Evolutionary conservation across 768 basidiomycete species (phyloP).

Genomic region (Tylopilus vinaceipallidus): DNA sequence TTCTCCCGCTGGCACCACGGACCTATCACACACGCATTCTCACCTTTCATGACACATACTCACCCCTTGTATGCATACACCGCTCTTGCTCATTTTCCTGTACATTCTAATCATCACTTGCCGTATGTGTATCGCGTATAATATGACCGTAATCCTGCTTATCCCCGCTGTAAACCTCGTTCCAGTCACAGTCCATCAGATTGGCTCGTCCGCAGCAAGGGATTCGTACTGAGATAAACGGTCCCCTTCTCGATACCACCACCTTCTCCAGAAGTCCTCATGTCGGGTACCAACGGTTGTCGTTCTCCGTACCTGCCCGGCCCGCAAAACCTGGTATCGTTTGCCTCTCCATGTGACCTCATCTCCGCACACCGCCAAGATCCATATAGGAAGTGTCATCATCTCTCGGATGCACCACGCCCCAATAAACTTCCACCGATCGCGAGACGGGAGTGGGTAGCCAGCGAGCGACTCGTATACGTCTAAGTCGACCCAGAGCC

Average conservation of each 20-base stretch:
- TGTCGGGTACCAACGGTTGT: slow-evolving; percentile 9
- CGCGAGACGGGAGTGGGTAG: slow-evolving; percentile 49
- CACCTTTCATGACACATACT: slow-evolving; percentile 24
- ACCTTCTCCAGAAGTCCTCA: slow-evolving; percentile 28
- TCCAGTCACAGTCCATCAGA: slow-evolving; percentile 21
- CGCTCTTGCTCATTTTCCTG: slow-evolving; percentile 28
- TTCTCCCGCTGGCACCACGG: slow-evolving; percentile 23
- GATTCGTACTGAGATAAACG: slow-evolving; percentile 15
- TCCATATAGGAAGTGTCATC: slow-evolving; percentile 85
- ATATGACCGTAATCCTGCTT: slow-evolving; percentile 31
- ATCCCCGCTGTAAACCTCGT: slow-evolving; percentile 29
- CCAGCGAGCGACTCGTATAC: slow-evolving; percentile 78
- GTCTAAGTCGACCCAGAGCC: slow-evolving; percentile 80
- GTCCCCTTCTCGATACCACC: slow-evolving; percentile 17
- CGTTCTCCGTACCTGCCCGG: slow-evolving; percentile 62
- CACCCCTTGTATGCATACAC: slow-evolving; percentile 32
- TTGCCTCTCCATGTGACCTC: slow-evolving; percentile 87
- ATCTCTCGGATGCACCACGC: slow-evolving; percentile 83
- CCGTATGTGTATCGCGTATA: slow-evolving; percentile 35
- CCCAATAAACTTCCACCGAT: slow-evolving; percentile 57
- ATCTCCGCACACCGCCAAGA: slow-evolving; percentile 76
- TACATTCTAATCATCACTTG: slow-evolving; percentile 34
- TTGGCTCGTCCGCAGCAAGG: slow-evolving; percentile 12
- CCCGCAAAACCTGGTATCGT: slow-evolving; percentile 67
- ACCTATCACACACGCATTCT: slow-evolving; percentile 21